A percentile compares a stretch with the other conserved stretches of the same genome.
These are phyloP conservation scores for Alternaria arborescens DNA, from an alignment of 2,329 filamentous ascomycete species.

Conservation along the genomic window DNA sequence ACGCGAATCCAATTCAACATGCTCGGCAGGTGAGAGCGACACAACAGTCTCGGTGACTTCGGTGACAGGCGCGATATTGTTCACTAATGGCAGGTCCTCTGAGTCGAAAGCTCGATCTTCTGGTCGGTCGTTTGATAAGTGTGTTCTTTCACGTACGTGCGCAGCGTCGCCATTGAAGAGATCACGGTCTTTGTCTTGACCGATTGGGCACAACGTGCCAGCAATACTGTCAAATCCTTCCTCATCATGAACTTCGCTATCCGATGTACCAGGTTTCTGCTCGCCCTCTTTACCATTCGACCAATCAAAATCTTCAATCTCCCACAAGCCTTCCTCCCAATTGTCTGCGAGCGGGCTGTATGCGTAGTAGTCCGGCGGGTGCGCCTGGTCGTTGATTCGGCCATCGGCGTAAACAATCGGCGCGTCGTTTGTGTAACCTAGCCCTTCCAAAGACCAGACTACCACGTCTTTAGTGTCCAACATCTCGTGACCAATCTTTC, in stretches of 20 bases:
- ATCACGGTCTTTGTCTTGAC: background rate
- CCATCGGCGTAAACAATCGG: slow-evolving; percentile 10
- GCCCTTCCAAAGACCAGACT: slow-evolving; percentile 9
- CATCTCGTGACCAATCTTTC: background rate
- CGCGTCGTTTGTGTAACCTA: slow-evolving; percentile 5
- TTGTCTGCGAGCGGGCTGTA: slow-evolving; percentile 5
- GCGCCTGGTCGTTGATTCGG: slow-evolving; percentile 10
- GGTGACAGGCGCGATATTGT: background rate
- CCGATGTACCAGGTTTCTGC: background rate
- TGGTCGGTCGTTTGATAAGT: background rate
- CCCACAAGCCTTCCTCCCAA: slow-evolving; percentile 32
- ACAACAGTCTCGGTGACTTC: background rate
- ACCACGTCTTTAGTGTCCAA: background rate
- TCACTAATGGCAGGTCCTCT: background rate
- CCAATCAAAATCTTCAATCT: slow-evolving; percentile 41
- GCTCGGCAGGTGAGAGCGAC: background rate
- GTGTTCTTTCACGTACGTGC: background rate
- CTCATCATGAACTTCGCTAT: background rate
- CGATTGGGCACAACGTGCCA: background rate
- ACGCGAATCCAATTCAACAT: background rate
- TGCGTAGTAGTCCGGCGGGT: slow-evolving; percentile 19
- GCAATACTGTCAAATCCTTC: background rate
- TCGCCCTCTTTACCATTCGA: background rate
- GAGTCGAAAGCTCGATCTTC: background rate
- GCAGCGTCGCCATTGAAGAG: too few relatives aligned